phyloP scores from a whole-genome alignment of 257 asterid species.

The Nyctanthes arbortristis region DNA sequence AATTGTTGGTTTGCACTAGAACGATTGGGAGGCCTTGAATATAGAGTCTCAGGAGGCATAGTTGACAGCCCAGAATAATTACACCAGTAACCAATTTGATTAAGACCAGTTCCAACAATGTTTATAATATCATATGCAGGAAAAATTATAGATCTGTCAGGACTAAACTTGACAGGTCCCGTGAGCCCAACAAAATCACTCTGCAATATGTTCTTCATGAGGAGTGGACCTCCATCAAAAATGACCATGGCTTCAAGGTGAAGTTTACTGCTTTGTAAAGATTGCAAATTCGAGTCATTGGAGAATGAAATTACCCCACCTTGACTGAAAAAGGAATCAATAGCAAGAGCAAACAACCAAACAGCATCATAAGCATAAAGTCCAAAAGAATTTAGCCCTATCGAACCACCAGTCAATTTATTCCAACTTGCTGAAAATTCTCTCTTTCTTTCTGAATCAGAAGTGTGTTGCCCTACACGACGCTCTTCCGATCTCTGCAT shows the following conservation, averaged over 20 bases:
- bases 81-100: constrained; percentile 82
- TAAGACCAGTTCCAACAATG: constrained; percentile 77
- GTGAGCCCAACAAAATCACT: constrained; percentile 75
- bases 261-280: constrained; percentile 49
- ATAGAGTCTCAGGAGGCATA: constrained; percentile 63
- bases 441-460: constrained; percentile 48
- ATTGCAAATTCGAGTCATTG: constrained; percentile 47
- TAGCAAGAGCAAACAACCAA: constrained; percentile 84
- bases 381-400: constrained; percentile 71
- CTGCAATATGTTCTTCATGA: constrained; percentile 50
- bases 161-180: constrained; percentile 64
- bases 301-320: constrained; percentile 81
- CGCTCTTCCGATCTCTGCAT: constrained; percentile 62
- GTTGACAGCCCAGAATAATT: constrained; percentile 74
- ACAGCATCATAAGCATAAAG: constrained; percentile 81
- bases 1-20: constrained; percentile 54
- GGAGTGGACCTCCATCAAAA: constrained; percentile 81
- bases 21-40: constrained; percentile 47
- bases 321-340: constrained; percentile 58
- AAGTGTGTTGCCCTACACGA: constrained; percentile 50
- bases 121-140: constrained; percentile 85
- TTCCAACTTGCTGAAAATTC: constrained; percentile 61
- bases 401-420: constrained; percentile 46
- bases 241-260: constrained; percentile 68
- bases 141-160: constrained; percentile 50